phyloP scores from a whole-genome alignment of 371 early-diverging fungal species.

The Mucor velutinosus region DNA sequence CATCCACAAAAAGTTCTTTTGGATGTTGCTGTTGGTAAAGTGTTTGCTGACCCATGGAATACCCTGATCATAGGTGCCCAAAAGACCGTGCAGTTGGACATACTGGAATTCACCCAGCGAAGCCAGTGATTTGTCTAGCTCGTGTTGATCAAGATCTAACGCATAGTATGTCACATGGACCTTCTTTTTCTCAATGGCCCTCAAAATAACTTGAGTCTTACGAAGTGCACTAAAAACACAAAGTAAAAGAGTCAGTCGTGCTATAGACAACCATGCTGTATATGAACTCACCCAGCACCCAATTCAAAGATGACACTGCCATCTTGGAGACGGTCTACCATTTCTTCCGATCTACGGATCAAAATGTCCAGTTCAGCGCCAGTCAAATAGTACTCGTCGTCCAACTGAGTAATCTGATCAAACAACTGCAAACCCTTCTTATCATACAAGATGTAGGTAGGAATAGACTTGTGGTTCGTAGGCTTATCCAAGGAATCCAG shows the following conservation, averaged over 20 bases:
- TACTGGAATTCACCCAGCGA: constrained; percentile 52
- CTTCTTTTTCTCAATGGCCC: constrained; percentile 68
- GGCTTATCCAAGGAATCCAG: constrained; percentile 45
- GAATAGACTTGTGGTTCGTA: constrained; percentile 52
- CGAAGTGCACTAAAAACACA: constrained; percentile 68
- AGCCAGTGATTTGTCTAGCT: constrained; percentile 65
- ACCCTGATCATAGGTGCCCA: constrained; percentile 89
- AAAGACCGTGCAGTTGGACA: constrained; percentile 76
- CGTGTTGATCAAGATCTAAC: constrained; percentile 85
- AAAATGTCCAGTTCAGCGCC: constrained; percentile 82
- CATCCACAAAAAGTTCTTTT: constrained; percentile 82
- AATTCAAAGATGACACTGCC: constrained; percentile 79
- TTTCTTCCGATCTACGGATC: constrained; percentile 56
- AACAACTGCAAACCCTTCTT: constrained; percentile 82
- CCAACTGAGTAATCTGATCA: constrained; percentile 81
- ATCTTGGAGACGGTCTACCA: constrained; percentile 67
- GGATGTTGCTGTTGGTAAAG: constrained; percentile 41
- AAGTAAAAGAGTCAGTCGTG: background rate
- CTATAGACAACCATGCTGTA: no score
- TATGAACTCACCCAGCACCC: constrained; percentile 74
- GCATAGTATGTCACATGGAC: constrained; percentile 83
- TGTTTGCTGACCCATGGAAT: constrained; percentile 60
- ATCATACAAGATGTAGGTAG: constrained; percentile 83
- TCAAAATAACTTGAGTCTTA: constrained; percentile 80
- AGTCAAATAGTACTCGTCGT: constrained; percentile 87